Conservation (phyloP, 805 yeast species). For the Monosporozyma yasuniensis region DNA sequence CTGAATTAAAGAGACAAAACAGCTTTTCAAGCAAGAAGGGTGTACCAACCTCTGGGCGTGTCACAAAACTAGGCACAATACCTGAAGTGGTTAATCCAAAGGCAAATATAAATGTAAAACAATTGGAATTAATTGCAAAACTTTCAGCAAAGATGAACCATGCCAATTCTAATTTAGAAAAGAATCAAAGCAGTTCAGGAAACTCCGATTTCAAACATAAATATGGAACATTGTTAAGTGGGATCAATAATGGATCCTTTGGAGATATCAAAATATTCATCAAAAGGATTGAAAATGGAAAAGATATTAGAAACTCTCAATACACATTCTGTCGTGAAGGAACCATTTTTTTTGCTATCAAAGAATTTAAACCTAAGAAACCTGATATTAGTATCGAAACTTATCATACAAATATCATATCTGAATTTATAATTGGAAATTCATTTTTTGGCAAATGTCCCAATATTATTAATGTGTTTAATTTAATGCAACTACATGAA, state of each 20-base stretch:
- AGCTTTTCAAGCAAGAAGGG: no score
- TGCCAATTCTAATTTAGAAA: not conserved
- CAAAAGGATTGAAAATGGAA: constrained; percentile 28
- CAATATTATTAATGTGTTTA: constrained; percentile 71
- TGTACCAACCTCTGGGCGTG: not conserved
- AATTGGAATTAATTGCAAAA: constrained; percentile 39
- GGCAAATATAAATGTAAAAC: constrained; percentile 42
- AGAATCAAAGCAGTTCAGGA: constrained; percentile 7
- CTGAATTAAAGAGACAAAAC: not conserved
- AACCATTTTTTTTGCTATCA: constrained; percentile 70
- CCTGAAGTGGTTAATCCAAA: not conserved
- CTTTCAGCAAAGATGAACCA: constrained; percentile 36
- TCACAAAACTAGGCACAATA: not conserved
- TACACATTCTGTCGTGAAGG: not conserved
- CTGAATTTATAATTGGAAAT: constrained; percentile 82
- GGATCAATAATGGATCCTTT: constrained; percentile 87
- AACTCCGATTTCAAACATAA: constrained; percentile 18
- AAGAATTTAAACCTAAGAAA: constrained; percentile 77
- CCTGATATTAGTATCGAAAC: constrained; percentile 79
- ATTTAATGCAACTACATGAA: constrained; percentile 56
- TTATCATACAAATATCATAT: constrained; percentile 76
- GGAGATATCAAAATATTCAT: constrained; percentile 85
- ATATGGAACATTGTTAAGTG: constrained; percentile 44
- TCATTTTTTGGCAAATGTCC: constrained; percentile 39
- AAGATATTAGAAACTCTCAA: not conserved